These are phyloP conservation scores for Tulasnella sp. DNA, from an alignment of 768 basidiomycete species.

Conservation along the genomic window DNA sequence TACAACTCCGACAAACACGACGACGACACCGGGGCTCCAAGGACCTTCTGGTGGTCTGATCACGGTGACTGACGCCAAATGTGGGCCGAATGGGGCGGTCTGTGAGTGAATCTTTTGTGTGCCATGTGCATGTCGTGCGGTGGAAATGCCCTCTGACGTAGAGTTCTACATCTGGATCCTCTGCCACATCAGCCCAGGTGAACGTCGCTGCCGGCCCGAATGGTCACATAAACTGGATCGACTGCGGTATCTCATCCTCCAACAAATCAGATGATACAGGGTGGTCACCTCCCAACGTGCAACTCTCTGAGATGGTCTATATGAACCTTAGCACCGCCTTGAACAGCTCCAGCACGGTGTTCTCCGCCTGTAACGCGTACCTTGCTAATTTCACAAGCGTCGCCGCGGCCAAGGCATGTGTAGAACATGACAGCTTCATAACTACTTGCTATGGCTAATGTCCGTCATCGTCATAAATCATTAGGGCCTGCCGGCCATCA, in stretches of 20 bases:
- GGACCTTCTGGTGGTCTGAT: neutral
- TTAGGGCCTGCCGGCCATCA: constrained; percentile 43
- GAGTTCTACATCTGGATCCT: neutral
- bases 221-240: constrained; percentile 29
- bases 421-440: no score
- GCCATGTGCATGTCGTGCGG: neutral
- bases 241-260: constrained; percentile 42
- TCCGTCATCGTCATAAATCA: neutral
- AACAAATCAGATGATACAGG: constrained; percentile 27
- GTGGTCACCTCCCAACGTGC: constrained; percentile 62
- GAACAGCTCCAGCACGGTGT: constrained; percentile 39
- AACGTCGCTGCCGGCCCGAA: constrained; percentile 50
- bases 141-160: no score
- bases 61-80: constrained; percentile 21
- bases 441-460: no score
- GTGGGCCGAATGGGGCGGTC: constrained; percentile 33
- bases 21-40: no score
- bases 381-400: constrained; percentile 47
- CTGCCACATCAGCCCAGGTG: neutral
- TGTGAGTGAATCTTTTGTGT: neutral
- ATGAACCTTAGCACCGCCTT: neutral
- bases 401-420: constrained; percentile 30
- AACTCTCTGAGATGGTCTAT: constrained; percentile 34
- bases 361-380: constrained; percentile 43
- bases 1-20: no score